These are phyloP conservation scores for Orbilia ellipsospora DNA, from an alignment of 2,329 filamentous ascomycete species.

Conservation along the genomic window DNA sequence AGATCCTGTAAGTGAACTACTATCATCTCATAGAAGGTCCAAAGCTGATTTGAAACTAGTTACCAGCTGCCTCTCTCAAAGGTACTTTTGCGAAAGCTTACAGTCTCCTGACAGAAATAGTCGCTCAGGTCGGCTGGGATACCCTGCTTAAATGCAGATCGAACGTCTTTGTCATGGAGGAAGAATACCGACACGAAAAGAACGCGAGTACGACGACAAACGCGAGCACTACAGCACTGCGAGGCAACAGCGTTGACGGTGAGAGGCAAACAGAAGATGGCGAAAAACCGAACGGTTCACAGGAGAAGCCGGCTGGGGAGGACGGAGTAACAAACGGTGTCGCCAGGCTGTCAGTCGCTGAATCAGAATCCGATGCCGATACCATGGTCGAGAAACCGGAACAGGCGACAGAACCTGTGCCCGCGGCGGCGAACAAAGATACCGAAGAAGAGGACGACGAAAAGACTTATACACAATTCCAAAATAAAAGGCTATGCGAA, in stretches of 20 bases:
- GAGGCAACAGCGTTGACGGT: slow-evolving; percentile 62
- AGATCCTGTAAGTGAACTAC: slow-evolving; percentile 61
- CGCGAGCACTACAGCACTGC: slow-evolving; percentile 63
- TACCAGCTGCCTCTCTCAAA: slow-evolving; percentile 89
- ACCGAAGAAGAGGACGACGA: slow-evolving; percentile 62
- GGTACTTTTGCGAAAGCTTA: slow-evolving; percentile 97
- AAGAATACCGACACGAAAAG: slow-evolving; percentile 93
- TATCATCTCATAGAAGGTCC: slow-evolving; percentile 77
- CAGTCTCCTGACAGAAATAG: slow-evolving; percentile 92
- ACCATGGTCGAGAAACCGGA: slow-evolving; percentile 78
- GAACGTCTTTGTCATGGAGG: slow-evolving; percentile 99
- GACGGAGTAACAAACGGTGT: slow-evolving; percentile 61
- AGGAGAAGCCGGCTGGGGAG: slow-evolving; percentile 42
- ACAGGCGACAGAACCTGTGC: slow-evolving; percentile 79
- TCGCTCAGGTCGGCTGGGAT: slow-evolving; percentile 96
- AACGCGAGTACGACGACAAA: slow-evolving; percentile 68
- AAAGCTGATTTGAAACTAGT: slow-evolving; percentile 68
- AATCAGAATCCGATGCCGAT: slow-evolving; percentile 57
- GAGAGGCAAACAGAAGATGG: slow-evolving; percentile 59
- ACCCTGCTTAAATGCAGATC: slow-evolving; percentile 93
- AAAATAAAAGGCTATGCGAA: slow-evolving; percentile 96
- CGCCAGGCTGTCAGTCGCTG: slow-evolving; percentile 58
- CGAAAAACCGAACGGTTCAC: slow-evolving; percentile 54
- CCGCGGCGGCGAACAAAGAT: slow-evolving; percentile 65
- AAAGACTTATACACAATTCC: slow-evolving; percentile 86